Base-by-base conservation (phyloP, 1,284 basidiomycete species). In the Coniferiporia sulphurascens region DNA sequence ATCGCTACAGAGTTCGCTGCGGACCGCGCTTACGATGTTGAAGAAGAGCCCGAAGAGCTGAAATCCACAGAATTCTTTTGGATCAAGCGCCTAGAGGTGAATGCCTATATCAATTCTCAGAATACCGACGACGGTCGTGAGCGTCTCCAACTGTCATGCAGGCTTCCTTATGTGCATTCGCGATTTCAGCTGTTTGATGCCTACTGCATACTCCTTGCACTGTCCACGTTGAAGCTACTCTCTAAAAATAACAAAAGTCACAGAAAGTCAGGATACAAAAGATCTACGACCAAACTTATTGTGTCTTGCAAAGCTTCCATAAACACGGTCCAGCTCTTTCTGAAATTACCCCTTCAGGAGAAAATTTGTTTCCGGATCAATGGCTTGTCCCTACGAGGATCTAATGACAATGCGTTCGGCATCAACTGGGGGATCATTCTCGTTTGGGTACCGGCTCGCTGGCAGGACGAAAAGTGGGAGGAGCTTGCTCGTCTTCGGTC, bases 401-500 rank as follows among this genome's bases (percentile, higher is more conserved):
- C 64, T 12, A 61, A 63, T 5, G 56, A 58, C 17, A 54, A 59
- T n/a, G 56, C 45, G 12, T 35, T 69, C 10, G 60, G 48, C 6
- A 52, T 67, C 1, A 59, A 65, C 6, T 75, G 79, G 69, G 71
- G 72, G 52, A 77, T 72, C 63, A 65, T 72, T 9, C 69, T 72
- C 44, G 72, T 73, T 36, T 85, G 74, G 77, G 79, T 84, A n/a
- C 74, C 75, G 1, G 63, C 67, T 6, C 57, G 65, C 35, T 69
- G 78, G 32, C 68, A 72, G 52, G 69, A 66, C 17, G 71, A 71
- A 12, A 73, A 77, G 61, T 98, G 94, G 93, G 92, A 93, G 63
- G 92, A 96, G 69, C 74, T 95, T 1, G 71, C 82, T 8, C 80
- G 82, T 13, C 68, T 96, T 32, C 82, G 85, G 55, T 75, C 79